Evolutionary conservation across 2,329 filamentous ascomycete species (phyloP), one percentile per base, ranked within the genome.

Genomic region (Penicillium sp.): DNA sequence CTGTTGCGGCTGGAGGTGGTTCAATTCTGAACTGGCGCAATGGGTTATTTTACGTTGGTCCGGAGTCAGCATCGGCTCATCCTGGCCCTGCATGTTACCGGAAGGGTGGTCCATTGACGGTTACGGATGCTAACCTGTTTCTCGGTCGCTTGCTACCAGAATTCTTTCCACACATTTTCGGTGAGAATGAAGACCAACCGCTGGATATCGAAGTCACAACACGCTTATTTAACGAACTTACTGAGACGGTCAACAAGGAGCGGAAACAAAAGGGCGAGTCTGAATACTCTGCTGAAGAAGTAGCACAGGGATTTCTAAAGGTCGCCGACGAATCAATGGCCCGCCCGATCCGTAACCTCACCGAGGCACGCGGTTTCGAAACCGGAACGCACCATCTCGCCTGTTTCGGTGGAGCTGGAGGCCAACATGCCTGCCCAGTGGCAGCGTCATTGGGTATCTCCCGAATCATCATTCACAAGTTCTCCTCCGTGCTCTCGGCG

Each of bases 81-180:
- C 93, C 93, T 0, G 93, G 93, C 1, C 93, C 93, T 13, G 92
- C 92, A 1, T 97, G 93, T 70, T 97, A 97, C 76, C 87, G 93
- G 15, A 97, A 97, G 76, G 93, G 91, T 0, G 93, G 93, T 0
- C 93, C 93, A 3, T 84, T 94, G 15, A 95, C 93, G 0, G 93
- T 97, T 8, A 97, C 94, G 0, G 93, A 97, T 71, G 93, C 93
- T 6, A 97, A 97, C 69, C 77, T 97, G 6, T 93, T 92, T 73
- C 86, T 98, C 0, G 93, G 93, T 0, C 87, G 94, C 26, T 81
- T 98, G 4, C 79, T 97, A 1, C 93, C 93, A 0, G 92, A 96
- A 64, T 97, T 96, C 82, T 98, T 98, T 76, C 94, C 94, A 0
- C 94, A 93, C 75, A 97, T 98, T 62, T 97, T 98, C 70, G 94